Evolutionary conservation across 768 basidiomycete species (phyloP), one percentile per base, ranked within the genome.

Genomic region (Boletellus sp.): DNA sequence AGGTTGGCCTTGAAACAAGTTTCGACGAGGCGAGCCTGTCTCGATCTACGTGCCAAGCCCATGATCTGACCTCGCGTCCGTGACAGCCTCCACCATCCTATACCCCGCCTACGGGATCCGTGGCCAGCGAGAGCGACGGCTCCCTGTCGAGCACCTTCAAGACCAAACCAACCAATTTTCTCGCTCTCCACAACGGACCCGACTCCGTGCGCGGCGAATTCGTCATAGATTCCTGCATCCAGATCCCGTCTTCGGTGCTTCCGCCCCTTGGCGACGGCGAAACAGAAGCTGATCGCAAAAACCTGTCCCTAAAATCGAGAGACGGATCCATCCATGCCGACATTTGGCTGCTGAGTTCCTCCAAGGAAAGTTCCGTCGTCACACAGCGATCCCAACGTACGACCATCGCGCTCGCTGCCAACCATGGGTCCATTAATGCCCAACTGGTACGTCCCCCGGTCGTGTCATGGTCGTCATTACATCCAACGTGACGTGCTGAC

Each of bases 181-280:
- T 69, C 31, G 3, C 32, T 1, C 45, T 67, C 0, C 47, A 31
- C 41, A 53, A 52, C 12, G 41, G 42, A 12, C 4, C 52, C 15
- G 33, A 22, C 33, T 2, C 34, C n/a, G 32, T 66, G 41, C 49
- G 39, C 3, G 65, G 67, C 33, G 57, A 64, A 42, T 79, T 76
- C 64, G 58, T 74, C 31, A 62, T 80, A 35, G 73, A 80, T 49
- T 73, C 79, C 1, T 51, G 61, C 17, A 59, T 79, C 19, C 26
- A 44, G 11, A 68, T 80, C 39, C 78, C 79, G 0, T 4, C 57
- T 0, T 48, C 66, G 16, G 45, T 76, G 33, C 61, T 79, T 7
- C 70, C 75, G 3, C 71, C 77, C 20, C 55, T 79, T 0, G 36
- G 44, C 5, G 45, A 47, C 0, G 67, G 60, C 19, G 69, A 75